Evolutionary conservation across 2,329 filamentous ascomycete genomes (phyloP).

Genomic region (Sporothrix brasiliensis): DNA sequence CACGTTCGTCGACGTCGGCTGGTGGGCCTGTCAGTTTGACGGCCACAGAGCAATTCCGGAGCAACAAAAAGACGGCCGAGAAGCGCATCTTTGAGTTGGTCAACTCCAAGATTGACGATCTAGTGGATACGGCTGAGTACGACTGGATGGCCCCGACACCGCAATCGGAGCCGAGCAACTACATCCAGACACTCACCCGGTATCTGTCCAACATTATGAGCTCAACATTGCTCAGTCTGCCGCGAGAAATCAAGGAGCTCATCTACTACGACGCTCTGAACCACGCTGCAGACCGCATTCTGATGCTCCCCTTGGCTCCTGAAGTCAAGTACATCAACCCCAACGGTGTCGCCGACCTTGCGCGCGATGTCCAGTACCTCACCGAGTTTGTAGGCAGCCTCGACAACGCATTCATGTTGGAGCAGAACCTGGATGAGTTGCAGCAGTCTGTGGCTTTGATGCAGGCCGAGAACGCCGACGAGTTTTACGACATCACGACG

Average conservation of each 20-base stretch:
- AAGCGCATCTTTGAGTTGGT: constrained; percentile 98
- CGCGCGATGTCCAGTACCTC: constrained; percentile 81
- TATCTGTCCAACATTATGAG: constrained; percentile 97
- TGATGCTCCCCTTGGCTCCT: constrained; percentile 75
- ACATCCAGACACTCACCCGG: constrained; percentile 91
- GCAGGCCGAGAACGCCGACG: constrained; percentile 86
- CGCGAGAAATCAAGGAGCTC: constrained; percentile 92
- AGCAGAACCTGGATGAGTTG: constrained; percentile 87
- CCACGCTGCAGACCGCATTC: constrained; percentile 83
- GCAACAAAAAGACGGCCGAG: constrained; percentile 92
- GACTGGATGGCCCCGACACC: constrained; percentile 71
- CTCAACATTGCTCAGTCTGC: constrained; percentile 88
- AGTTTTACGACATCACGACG: constrained; percentile 91
- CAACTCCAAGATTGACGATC: constrained; percentile 97
- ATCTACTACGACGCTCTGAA: constrained; percentile 97
- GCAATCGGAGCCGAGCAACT: constrained; percentile 77
- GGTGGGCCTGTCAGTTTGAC: constrained; percentile 77
- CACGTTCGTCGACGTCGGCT: constrained; percentile 77
- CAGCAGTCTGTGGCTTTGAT: constrained; percentile 90
- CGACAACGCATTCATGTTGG: constrained; percentile 80
- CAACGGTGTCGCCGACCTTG: constrained; percentile 77
- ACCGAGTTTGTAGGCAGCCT: constrained; percentile 84
- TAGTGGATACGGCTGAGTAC: constrained; percentile 96
- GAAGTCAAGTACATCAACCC: constrained; percentile 85
- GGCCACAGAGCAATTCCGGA: constrained; percentile 83